Base-by-base conservation (phyloP, 2,329 filamentous ascomycete genomes). In the Hypocreales sp. region DNA sequence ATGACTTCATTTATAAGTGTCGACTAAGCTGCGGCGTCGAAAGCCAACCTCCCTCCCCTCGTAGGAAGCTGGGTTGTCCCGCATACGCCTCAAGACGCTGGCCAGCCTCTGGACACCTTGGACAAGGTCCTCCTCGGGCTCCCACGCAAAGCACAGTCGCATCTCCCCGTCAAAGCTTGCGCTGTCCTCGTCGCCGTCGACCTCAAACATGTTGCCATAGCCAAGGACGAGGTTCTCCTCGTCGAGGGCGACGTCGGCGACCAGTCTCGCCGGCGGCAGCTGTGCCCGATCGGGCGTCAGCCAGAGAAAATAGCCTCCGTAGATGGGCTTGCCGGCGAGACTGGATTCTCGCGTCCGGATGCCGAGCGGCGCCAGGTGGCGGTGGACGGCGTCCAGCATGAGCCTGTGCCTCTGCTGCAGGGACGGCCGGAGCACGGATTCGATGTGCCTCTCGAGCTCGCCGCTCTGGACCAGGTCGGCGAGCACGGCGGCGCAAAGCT, bases 221-320 rank as follows among this genome's bases (percentile, higher is more conserved):
- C 74, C 79, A 14, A 90, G 58, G 15, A 73, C 61, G 30, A 92
- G 48, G 25, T 72, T 70, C 47, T 79, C 75, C 29, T 76, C 67
- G 14, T 58, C 51, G 41, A 64, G 55, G 11, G 75, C 75, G 21
- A 58, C 56, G 38, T 61, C 52, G 6, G 68, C 67, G 18, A 83
- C 56, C 7, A 63, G 59, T 18, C 53, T 71, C 7, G 61, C 57
- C 29, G 77, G 53, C 3, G 56, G 24, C 30, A 35, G 48, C 2
- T 47, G 35, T 0, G 75, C 24, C 3, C 11, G n/a, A n/a, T 14
- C 73, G 5, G 92, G 49, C 2, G 60, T 62, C 15, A 92, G 50
- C 83, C 83, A 93, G 25, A 92, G 58, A 47, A 92, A 93, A 47
- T 87, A 93, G 0, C 84, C 84, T 0, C 84, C 84, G 17, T 75